These are phyloP conservation scores for Pouteria campechiana DNA, from an alignment of 179 eudicot species.

Conservation along the genomic window DNA sequence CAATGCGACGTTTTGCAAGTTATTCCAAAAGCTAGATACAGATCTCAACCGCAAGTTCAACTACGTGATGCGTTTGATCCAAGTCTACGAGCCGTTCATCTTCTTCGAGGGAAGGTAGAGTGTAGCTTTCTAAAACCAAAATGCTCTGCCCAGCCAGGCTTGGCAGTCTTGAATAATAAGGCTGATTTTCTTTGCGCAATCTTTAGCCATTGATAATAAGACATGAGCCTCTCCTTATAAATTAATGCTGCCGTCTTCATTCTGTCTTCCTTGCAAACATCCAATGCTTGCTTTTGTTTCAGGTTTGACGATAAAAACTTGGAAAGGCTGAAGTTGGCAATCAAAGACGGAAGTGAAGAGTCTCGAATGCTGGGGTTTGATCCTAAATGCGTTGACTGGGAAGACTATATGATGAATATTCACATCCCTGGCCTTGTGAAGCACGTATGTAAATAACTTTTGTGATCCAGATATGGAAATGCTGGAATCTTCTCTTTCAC, in stretches of 20 bases:
- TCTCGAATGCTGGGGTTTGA: slow-evolving; percentile 61
- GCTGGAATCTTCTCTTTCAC: no score
- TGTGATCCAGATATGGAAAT: no score
- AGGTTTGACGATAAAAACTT: slow-evolving; percentile 70
- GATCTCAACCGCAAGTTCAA: slow-evolving; percentile 43
- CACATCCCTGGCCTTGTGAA: slow-evolving; percentile 67
- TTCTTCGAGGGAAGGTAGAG: slow-evolving; percentile 84
- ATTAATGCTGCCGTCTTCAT: no score
- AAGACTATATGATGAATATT: slow-evolving; percentile 43
- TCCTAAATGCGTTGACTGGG: slow-evolving; percentile 66
- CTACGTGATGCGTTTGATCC: slow-evolving; percentile 38
- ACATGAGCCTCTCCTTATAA: no score
- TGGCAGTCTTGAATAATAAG: no score
- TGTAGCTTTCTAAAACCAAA: no score
- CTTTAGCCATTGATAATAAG: background rate
- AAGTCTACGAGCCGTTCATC: slow-evolving; percentile 66
- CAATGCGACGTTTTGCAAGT: slow-evolving; percentile 47
- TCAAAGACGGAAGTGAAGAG: slow-evolving; percentile 28
- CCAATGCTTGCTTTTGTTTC: no score
- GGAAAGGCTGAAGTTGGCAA: slow-evolving; percentile 39
- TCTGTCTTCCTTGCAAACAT: no score
- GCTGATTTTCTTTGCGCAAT: background rate
- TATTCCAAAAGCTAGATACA: slow-evolving; percentile 24
- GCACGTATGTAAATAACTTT: slow-evolving; percentile 34
- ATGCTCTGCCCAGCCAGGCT: no score